phyloP scores from a whole-genome alignment of 2,329 filamentous ascomycete species.

The Botrytis cinerea region DNA sequence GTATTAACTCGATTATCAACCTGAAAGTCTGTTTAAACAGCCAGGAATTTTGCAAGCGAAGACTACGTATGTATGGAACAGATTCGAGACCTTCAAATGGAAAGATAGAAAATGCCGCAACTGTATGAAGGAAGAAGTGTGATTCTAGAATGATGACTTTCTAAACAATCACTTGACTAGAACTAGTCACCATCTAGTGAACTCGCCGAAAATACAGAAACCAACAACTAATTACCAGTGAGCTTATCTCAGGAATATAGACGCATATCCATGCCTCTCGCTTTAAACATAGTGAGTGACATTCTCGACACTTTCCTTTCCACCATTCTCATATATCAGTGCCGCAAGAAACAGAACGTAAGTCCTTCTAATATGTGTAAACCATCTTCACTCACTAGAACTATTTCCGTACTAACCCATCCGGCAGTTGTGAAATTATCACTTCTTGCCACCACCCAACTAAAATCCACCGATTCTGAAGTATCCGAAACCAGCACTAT shows the following conservation, averaged over 20 bases:
- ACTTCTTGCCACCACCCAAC: background rate
- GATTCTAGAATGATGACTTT: too few relatives aligned
- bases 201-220: too few relatives aligned
- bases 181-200: too few relatives aligned
- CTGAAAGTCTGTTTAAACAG: background rate
- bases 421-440: background rate
- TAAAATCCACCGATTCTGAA: background rate
- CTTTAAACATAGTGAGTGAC: background rate
- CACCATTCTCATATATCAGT: background rate
- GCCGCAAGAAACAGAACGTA: background rate
- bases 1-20: background rate
- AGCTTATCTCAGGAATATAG: too few relatives aligned
- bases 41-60: background rate
- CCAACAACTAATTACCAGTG: too few relatives aligned
- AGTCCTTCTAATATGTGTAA: background rate
- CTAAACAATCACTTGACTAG: background rate
- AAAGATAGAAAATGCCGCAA: too few relatives aligned
- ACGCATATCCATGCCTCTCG: too few relatives aligned
- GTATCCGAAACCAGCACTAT: background rate
- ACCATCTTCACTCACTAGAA: fast-evolving
- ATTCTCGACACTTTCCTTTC: background rate
- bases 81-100: background rate
- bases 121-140: too few relatives aligned
- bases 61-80: background rate
- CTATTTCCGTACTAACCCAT: background rate